A percentile compares a stretch with the other conserved stretches of the same genome.
Evolutionary conservation across 2,329 filamentous ascomycete genomes (phyloP).

Genomic region (Pseudogymnoascus sp.): DNA sequence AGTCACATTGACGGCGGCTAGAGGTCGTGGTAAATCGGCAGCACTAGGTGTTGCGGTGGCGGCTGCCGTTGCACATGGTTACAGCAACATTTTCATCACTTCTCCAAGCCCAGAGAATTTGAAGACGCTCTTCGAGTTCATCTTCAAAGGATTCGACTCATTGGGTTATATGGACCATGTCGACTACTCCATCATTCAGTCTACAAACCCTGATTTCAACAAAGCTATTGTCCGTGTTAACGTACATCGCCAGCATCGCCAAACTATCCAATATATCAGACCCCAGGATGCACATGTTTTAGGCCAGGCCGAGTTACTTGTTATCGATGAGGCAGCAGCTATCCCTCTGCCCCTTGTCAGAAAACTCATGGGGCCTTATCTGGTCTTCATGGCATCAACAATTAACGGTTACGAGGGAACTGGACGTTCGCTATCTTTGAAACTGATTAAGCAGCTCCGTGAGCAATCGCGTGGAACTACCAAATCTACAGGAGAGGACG

Average conservation of each 20-base stretch:
- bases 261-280: constrained; percentile 97
- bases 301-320: constrained; percentile 87
- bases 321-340: constrained; percentile 95
- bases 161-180: constrained; percentile 89
- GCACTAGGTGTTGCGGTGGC: constrained; percentile 91
- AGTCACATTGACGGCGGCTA: constrained; percentile 83
- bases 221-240: constrained; percentile 98
- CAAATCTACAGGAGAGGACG: constrained; percentile 48
- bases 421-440: constrained; percentile 86
- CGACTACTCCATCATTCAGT: constrained; percentile 97
- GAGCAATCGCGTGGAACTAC: constrained; percentile 73
- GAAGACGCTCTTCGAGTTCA: constrained; percentile 96
- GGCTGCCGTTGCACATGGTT: constrained; percentile 88
- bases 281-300: constrained; percentile 93
- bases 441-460: constrained; percentile 92
- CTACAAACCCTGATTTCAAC: constrained; percentile 97
- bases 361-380: constrained; percentile 91
- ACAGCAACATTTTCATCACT: constrained; percentile 99
- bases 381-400: constrained; percentile 98
- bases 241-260: constrained; percentile 86
- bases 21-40: constrained; percentile 95
- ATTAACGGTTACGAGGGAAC: constrained; percentile 99
- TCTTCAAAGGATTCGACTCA: constrained; percentile 97
- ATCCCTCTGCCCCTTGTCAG: constrained; percentile 88
- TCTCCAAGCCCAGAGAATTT: constrained; percentile 96